Base-by-base conservation (phyloP, 257 asterid species). In the Nicotiana obtusifolia region DNA sequence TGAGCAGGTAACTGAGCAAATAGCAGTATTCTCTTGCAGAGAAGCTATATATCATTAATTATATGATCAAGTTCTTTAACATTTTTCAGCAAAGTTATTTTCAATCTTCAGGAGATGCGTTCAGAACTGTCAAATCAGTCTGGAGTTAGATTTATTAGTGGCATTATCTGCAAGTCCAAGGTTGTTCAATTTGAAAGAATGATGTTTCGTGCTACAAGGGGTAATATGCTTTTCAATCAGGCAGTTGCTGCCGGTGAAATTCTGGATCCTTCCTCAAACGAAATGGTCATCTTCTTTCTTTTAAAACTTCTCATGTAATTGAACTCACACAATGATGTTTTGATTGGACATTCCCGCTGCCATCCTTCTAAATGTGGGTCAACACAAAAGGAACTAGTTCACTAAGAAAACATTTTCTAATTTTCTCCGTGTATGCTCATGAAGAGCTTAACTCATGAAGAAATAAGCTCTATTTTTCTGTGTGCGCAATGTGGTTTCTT, bases 151-250 rank as follows among this genome's bases (percentile, higher is more conserved):
- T 96, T 96, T 90, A 89, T 96, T 80, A 89, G 98, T 85, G 99
- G 99, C 75, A 91, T 96, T 68, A 92, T 96, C 65, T 87, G 93
- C 87, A 91, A 92, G 89, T 92, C 94, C 79, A 93, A 96, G 87
- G 90, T 86, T 84, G 84, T 89, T 84, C 92, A 90, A 71, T 96
- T 96, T 84, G 98, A 94, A 89, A 92, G 98, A 91, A 96, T 94
- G 95, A 44, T 96, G 81, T 96, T 96, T 89, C 99, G 99, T 80
- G 92, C 97, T 65, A 96, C 98, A 60, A 93, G 98, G 85, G 99
- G 99, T 86, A 96, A 96, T 84, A 92, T 96, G 99, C 88, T 96
- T 84, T 96, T 96, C 93, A 96, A 91, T 84, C 98, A 96, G 86
- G 94, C 97, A 83, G 86, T 92, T 52, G 92, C 97, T 66, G 93